Evolutionary conservation across 345 rosid genomes (phyloP).

Genomic region (Dimocarpus longan): DNA sequence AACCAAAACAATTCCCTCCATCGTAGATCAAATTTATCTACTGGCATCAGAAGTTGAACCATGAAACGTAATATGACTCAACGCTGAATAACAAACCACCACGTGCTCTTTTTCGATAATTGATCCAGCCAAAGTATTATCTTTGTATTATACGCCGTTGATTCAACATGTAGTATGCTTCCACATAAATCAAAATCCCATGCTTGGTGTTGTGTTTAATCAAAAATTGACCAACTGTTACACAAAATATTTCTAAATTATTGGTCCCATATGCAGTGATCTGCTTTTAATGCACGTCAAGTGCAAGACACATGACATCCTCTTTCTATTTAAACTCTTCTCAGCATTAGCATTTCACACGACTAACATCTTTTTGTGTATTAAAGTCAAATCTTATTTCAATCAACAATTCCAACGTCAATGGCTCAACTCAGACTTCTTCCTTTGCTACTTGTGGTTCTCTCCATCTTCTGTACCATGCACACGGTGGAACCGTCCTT

Average conservation of each 20-base stretch:
- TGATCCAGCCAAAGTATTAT: neutral
- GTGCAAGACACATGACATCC: constrained; percentile 21
- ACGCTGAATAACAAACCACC: neutral
- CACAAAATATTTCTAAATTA: constrained; percentile 8
- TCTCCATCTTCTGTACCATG: constrained; percentile 13
- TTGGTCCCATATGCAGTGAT: constrained; percentile 10
- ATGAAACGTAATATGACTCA: neutral
- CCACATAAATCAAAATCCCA: constrained; percentile 15
- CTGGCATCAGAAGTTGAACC: neutral
- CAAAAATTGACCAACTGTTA: constrained; percentile 10
- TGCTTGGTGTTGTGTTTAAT: constrained; percentile 2
- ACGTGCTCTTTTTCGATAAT: neutral
- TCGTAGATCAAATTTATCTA: neutral
- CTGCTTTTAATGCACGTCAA: constrained; percentile 22
- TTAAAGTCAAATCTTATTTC: neutral
- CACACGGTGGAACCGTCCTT: constrained; percentile 23
- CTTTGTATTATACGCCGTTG: neutral
- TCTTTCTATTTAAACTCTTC: constrained; percentile 17
- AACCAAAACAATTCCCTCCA: neutral
- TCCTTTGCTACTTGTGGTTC: constrained; percentile 16
- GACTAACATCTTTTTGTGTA: neutral
- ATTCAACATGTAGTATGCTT: neutral
- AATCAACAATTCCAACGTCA: neutral
- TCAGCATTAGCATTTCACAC: neutral
- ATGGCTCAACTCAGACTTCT: constrained; percentile 31